These are phyloP conservation scores for Bassia scoparia DNA, from an alignment of 148 eudicot species.

Conservation along the genomic window DNA sequence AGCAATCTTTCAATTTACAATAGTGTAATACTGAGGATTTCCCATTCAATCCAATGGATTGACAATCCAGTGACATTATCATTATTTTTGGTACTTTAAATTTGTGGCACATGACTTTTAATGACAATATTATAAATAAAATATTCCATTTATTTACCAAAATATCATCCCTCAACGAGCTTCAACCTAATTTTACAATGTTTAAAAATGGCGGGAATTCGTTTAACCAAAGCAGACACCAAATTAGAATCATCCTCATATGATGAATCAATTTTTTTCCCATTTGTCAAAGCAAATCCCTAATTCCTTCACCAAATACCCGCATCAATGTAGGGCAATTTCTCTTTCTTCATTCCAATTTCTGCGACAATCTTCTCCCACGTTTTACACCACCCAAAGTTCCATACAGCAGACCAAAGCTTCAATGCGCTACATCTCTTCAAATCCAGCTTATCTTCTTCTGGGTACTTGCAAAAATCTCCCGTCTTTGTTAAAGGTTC, in stretches of 20 bases:
- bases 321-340: conserved; percentile 21
- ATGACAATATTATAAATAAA: too few species aligned
- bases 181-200: not conserved
- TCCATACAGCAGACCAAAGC: conserved; percentile 20
- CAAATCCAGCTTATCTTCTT: conserved; percentile 48
- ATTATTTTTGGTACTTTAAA: too few species aligned
- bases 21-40: too few species aligned
- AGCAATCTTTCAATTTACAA: too few species aligned
- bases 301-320: not conserved
- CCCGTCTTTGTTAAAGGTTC: conserved; percentile 39
- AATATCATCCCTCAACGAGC: not conserved
- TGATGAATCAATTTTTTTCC: conserved; percentile 17
- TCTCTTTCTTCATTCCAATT: conserved; percentile 11
- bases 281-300: conserved; percentile 18
- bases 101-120: too few species aligned
- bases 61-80: too few species aligned
- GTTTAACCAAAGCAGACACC: not conserved
- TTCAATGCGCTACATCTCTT: conserved; percentile 22
- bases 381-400: conserved; percentile 1
- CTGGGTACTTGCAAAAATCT: conserved; percentile 46
- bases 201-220: conserved; percentile 19
- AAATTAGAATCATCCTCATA: conserved; percentile 8
- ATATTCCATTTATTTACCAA: too few species aligned
- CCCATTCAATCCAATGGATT: too few species aligned
- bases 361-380: not conserved